Evolutionary conservation across 2,329 filamentous ascomycete genomes (phyloP).

Genomic region (Trichoderma koningiopsis): DNA sequence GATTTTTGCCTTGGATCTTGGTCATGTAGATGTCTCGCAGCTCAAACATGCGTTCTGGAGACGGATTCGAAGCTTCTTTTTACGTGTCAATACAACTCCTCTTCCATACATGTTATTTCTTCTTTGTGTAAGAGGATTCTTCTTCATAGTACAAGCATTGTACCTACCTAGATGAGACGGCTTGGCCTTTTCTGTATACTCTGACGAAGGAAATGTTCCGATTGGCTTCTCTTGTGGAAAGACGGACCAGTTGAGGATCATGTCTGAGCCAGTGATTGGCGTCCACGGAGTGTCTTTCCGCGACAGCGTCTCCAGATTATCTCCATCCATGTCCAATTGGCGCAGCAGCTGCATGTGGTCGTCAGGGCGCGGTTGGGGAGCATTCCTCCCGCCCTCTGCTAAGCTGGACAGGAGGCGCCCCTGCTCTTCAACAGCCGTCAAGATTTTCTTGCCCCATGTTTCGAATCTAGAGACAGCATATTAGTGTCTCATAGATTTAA

Average conservation of each 20-base stretch:
- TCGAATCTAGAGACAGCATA: neutral
- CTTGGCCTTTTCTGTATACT: conserved; percentile 5
- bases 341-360: neutral
- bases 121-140: neutral
- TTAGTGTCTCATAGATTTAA: neutral
- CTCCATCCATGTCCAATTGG: neutral
- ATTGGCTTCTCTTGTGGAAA: conserved; percentile 5
- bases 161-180: conserved; percentile 8
- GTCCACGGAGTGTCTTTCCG: conserved; percentile 16
- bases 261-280: conserved; percentile 4
- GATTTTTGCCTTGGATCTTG: conserved; percentile 9
- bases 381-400: neutral
- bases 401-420: neutral
- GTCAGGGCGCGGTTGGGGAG: neutral
- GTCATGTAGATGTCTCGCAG: conserved; percentile 11
- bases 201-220: conserved; percentile 6
- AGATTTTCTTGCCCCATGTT: conserved; percentile 17
- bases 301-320: conserved; percentile 1
- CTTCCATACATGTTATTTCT: too few relatives aligned
- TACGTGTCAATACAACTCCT: neutral
- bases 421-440: conserved; percentile 4
- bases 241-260: conserved; percentile 13
- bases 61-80: neutral
- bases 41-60: conserved; percentile 11
- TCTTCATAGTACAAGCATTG: neutral